Percentiles rank a stretch among this genome's conserved stretches.
Evolutionary conservation across 305 asterid species (phyloP).

Genomic region (Solanum hybrid): DNA sequence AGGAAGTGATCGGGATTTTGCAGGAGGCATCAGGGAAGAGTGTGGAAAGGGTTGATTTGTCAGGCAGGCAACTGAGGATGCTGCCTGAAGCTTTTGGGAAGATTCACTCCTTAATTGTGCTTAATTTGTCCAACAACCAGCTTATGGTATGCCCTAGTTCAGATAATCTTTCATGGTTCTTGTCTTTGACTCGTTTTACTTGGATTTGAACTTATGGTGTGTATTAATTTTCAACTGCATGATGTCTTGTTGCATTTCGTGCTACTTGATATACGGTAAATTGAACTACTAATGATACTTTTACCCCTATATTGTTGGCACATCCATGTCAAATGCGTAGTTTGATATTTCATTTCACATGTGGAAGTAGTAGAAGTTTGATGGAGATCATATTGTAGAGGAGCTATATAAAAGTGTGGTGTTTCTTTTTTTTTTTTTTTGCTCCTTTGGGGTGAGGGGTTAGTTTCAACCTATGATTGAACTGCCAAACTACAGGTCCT

Average conservation of each 20-base stretch:
- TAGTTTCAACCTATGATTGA: neutral
- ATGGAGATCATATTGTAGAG: neutral
- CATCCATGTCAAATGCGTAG: neutral
- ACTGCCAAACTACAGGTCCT: neutral
- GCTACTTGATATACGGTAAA: neutral
- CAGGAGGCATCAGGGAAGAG: constrained; percentile 48
- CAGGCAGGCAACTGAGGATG: constrained; percentile 44
- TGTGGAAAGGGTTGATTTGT: constrained; percentile 53
- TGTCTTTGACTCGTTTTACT: neutral
- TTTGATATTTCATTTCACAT: neutral
- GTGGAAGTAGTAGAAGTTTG: neutral
- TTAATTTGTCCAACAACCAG: constrained; percentile 65
- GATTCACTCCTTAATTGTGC: constrained; percentile 43
- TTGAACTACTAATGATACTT: neutral
- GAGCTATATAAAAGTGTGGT: neutral
- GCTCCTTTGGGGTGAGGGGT: neutral
- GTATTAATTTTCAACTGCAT: neutral
- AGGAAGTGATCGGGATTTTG: constrained; percentile 52
- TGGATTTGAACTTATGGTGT: neutral
- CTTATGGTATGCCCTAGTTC: constrained; percentile 45
- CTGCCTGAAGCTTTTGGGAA: constrained; percentile 79
- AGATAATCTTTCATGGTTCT: neutral
- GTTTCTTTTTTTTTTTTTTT: neutral
- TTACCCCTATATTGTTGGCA: neutral
- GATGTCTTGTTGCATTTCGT: neutral